A percentile compares a stretch with the other conserved stretches of the same genome.
phyloP scores from a whole-genome alignment of 495 filamentous ascomycete species.

The Lasiosphaeria hispida region DNA sequence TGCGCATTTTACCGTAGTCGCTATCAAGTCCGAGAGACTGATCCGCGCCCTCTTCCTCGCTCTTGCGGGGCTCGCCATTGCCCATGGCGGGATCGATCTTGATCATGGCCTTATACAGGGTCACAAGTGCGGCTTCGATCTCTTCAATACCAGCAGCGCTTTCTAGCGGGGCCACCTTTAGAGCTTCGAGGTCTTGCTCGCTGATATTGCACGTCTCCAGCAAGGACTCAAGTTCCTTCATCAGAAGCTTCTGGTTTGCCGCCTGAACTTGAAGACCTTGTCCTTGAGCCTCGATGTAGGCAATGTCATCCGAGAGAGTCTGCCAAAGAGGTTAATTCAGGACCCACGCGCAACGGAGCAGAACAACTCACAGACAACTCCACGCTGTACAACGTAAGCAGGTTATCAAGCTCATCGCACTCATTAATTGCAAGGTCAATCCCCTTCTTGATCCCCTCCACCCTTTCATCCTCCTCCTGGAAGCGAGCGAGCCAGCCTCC shows the following conservation, averaged over 20 bases:
- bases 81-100: constrained; percentile 83
- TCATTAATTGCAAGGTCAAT: constrained; percentile 87
- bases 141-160: constrained; percentile 65
- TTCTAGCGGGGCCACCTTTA: constrained; percentile 72
- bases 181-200: constrained; percentile 63
- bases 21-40: constrained; percentile 61
- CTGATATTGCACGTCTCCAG: constrained; percentile 87
- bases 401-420: constrained; percentile 91
- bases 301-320: constrained; percentile 92
- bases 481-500: constrained; percentile 88
- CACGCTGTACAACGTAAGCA: constrained; percentile 89
- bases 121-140: constrained; percentile 73
- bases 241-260: constrained; percentile 92
- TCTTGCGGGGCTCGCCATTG: constrained; percentile 49
- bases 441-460: constrained; percentile 75
- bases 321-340: too few species aligned
- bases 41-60: constrained; percentile 48
- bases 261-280: constrained; percentile 96
- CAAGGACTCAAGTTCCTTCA: constrained; percentile 77
- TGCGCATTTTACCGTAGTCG: constrained; percentile 86
- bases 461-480: constrained; percentile 84
- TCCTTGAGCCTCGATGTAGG: constrained; percentile 94
- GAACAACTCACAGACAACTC: constrained; percentile 75
- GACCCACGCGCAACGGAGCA: neutral
- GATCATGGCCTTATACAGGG: constrained; percentile 87